Evolutionary conservation across 495 filamentous ascomycete species (phyloP).

Genomic region (Staphylotrichum longicolle): DNA sequence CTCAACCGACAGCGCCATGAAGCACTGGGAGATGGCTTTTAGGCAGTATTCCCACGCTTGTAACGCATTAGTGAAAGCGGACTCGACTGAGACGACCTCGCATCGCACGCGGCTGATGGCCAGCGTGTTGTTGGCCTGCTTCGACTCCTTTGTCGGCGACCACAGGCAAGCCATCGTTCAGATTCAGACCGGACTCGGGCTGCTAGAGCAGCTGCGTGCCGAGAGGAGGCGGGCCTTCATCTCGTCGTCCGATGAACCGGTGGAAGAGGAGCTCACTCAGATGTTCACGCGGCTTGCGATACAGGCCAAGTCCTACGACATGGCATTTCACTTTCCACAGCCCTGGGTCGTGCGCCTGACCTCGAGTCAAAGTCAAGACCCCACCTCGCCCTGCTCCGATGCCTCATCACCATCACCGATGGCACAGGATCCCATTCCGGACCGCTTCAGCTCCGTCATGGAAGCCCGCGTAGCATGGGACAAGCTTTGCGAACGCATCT

Average conservation of each 20-base stretch:
- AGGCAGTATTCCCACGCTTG: constrained; percentile 46
- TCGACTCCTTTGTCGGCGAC: constrained; percentile 52
- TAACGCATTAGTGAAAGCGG: constrained; percentile 35
- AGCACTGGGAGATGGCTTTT: constrained; percentile 48
- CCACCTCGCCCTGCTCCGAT: constrained; percentile 44
- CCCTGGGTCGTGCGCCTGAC: constrained; percentile 54
- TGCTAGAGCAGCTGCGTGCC: constrained; percentile 45
- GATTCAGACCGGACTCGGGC: constrained; percentile 45
- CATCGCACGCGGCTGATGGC: constrained; percentile 50
- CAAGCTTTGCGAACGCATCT: constrained; percentile 48
- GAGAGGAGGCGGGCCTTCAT: constrained; percentile 40
- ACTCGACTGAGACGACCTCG: constrained; percentile 35
- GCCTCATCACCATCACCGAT: constrained; percentile 43
- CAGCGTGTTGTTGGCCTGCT: constrained; percentile 48
- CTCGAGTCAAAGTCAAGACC: constrained; percentile 32
- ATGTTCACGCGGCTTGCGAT: constrained; percentile 58
- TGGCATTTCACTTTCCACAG: constrained; percentile 60
- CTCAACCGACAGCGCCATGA: constrained; percentile 34
- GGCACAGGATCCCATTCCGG: constrained; percentile 43
- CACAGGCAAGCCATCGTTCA: constrained; percentile 49
- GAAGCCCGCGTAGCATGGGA: constrained; percentile 53
- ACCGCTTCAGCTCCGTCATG: constrained; percentile 44
- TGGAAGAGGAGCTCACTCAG: constrained; percentile 56
- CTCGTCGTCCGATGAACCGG: constrained; percentile 44
- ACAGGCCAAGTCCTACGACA: constrained; percentile 59